Evolutionary conservation across 495 filamentous ascomycete genomes (phyloP), one percentile per base, ranked within the genome.

Genomic region (Penicillium soppii): DNA sequence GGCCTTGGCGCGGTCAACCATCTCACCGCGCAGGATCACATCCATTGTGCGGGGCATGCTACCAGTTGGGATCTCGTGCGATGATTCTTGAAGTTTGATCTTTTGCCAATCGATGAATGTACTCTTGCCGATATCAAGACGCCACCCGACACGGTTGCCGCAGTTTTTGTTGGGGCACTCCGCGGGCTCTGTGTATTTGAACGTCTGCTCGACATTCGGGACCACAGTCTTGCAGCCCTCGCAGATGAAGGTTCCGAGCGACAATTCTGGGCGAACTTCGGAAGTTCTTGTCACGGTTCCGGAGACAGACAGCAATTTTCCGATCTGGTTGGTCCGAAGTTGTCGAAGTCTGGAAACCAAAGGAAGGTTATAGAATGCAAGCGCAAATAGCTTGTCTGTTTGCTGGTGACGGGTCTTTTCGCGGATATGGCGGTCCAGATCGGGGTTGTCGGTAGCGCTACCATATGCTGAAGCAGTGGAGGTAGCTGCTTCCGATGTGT

Each of bases 71-170:
- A 99, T 99, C 68, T 99, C 94, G 15, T 91, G 92, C 44, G 90
- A 94, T 66, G 96, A 97, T 71, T 99, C 94, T 68, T 99, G 94
- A 25, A 97, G 87, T 43, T 95, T 85, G 19, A 97, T 89, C 66
- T 97, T 97, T 57, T 99, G 94, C 94, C 94, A 99, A 70, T 99
- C 94, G 17, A 97, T 88, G 61, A 99, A 99, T 2, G 92, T 96
- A 65, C 91, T 96, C 67, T 96, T 94, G 37, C 90, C 82, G 63
- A 99, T 97, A 58, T 99, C 92, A 5, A 99, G 75, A 20, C 90
- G 83, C 94, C 94, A 99, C 16, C 88, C 91, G 40, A 79, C 71
- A 21, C 92, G 85, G 73, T 99, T 99, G 48, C 82, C 82, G 63
- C 94, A 99, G n/a, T 80, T 85, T n/a, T 77, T 56, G 58, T 97